Conservation (phyloP, 352 stramenopile genomes). For the Globisporangium takayamanum region DNA sequence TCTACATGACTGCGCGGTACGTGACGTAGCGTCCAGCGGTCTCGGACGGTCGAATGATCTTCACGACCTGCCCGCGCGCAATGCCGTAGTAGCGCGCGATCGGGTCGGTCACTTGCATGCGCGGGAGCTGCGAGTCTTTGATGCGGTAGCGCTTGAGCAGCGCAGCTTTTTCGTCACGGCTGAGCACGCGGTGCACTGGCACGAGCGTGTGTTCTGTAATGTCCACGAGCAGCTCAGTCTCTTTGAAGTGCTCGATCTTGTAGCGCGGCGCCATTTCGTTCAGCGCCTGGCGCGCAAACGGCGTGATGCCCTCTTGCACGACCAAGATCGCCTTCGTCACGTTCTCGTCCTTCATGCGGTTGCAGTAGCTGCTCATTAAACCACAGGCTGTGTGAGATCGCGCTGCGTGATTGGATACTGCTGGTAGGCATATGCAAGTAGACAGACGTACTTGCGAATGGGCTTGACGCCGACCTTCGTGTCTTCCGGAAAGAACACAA, state of each 20-base stretch:
- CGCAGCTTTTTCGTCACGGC: constrained; percentile 95
- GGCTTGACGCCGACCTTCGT: constrained; percentile 98
- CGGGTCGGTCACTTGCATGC: constrained; percentile 98
- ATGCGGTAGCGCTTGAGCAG: constrained; percentile 98
- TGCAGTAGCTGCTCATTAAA: constrained; percentile 52
- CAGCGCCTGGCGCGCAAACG: constrained; percentile 96
- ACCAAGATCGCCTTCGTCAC: constrained; percentile 98
- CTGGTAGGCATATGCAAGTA: not conserved
- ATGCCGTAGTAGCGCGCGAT: constrained; percentile 97
- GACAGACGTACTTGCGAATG: constrained; percentile 89
- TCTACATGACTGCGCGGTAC: constrained; percentile 98
- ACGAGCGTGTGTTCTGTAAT: constrained; percentile 99
- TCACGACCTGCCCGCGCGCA: constrained; percentile 97
- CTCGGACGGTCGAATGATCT: constrained; percentile 99
- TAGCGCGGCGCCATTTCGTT: constrained; percentile 91
- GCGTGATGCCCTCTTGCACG: constrained; percentile 94
- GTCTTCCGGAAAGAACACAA: constrained; percentile 99
- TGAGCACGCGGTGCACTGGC: constrained; percentile 97
- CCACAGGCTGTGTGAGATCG: too few relatives aligned
- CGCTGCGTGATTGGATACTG: not conserved
- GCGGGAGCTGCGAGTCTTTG: constrained; percentile 97
- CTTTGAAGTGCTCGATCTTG: constrained; percentile 97
- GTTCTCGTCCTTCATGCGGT: constrained; percentile 97
- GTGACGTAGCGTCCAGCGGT: constrained; percentile 99
- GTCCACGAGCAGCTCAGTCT: constrained; percentile 99